Evolutionary conservation across 2,329 filamentous ascomycete species (phyloP).

Genomic region (Exophiala calicioides): DNA sequence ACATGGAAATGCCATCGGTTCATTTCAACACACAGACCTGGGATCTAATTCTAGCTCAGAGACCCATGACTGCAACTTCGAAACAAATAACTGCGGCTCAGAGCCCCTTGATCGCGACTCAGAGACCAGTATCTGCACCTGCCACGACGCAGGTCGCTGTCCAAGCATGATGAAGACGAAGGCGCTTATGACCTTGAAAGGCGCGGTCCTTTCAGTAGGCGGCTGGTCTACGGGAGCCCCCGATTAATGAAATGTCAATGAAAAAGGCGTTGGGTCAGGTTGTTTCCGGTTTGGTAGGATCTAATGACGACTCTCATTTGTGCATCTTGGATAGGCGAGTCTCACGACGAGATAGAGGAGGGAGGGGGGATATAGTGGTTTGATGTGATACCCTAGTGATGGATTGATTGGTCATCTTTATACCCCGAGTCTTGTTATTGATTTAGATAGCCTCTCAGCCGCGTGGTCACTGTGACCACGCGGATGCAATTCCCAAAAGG

Average conservation of each 20-base stretch:
- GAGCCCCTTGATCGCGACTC: conserved; percentile 11
- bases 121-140: conserved; percentile 1
- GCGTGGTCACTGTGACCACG: too few species aligned
- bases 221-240: neutral
- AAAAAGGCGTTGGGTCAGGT: neutral
- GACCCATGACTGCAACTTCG: conserved; percentile 13
- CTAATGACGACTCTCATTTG: conserved; percentile 2
- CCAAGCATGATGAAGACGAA: neutral
- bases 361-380: too few species aligned
- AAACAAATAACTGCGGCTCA: conserved; percentile 22
- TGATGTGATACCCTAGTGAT: too few species aligned
- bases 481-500: too few species aligned
- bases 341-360: too few species aligned
- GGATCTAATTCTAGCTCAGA: conserved; percentile 26
- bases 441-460: too few species aligned
- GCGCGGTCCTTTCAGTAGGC: neutral
- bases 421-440: too few species aligned
- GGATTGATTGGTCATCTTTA: too few species aligned
- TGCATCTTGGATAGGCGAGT: too few species aligned
- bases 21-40: conserved; percentile 32
- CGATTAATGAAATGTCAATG: neutral
- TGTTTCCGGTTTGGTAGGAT: neutral
- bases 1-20: conserved; percentile 21
- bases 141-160: neutral
- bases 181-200: neutral